Conservation (phyloP, 2,329 filamentous ascomycete genomes). For the Ophiostoma tasmaniense region DNA sequence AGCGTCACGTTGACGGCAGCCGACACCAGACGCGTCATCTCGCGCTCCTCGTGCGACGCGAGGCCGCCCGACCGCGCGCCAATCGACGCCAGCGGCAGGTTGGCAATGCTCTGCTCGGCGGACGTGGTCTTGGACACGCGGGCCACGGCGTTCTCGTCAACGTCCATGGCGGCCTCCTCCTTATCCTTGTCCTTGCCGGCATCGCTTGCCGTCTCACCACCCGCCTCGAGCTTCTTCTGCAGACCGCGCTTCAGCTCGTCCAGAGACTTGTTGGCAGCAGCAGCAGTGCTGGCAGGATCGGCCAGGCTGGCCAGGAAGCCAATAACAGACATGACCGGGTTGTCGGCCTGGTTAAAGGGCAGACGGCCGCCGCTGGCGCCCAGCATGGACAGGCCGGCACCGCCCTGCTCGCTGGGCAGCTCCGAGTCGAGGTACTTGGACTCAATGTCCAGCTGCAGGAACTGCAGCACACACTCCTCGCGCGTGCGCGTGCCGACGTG, state of each 20-base stretch:
- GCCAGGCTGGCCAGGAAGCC: slow-evolving; percentile 87
- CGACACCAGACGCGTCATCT: slow-evolving; percentile 89
- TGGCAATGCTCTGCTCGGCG: slow-evolving; percentile 44
- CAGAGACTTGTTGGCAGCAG: slow-evolving; percentile 79
- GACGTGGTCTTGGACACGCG: slow-evolving; percentile 49
- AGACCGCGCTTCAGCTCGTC: slow-evolving; percentile 77
- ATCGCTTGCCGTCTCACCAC: slow-evolving; percentile 36
- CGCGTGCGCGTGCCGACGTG: slow-evolving; percentile 85
- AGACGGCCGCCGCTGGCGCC: slow-evolving; percentile 69
- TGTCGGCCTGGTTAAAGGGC: slow-evolving; percentile 87
- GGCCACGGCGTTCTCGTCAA: slow-evolving; percentile 46
- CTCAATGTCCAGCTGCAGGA: slow-evolving; percentile 92
- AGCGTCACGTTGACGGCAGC: slow-evolving; percentile 89
- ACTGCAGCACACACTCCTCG: slow-evolving; percentile 95
- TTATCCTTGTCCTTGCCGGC: slow-evolving; percentile 51
- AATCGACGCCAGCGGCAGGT: slow-evolving; percentile 75
- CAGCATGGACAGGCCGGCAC: slow-evolving; percentile 55
- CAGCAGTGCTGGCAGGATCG: slow-evolving; percentile 82
- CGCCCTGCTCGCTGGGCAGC: slow-evolving; percentile 39
- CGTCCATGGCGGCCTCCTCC: slow-evolving; percentile 60
- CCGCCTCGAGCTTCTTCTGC: slow-evolving; percentile 63
- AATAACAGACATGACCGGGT: slow-evolving; percentile 93
- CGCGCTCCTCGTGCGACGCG: slow-evolving; percentile 90
- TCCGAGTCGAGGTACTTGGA: slow-evolving; percentile 91
- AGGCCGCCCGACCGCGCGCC: slow-evolving; percentile 80